Evolutionary conservation across 2,329 filamentous ascomycete species (phyloP).

Genomic region (Sordariomycetes sp.): DNA sequence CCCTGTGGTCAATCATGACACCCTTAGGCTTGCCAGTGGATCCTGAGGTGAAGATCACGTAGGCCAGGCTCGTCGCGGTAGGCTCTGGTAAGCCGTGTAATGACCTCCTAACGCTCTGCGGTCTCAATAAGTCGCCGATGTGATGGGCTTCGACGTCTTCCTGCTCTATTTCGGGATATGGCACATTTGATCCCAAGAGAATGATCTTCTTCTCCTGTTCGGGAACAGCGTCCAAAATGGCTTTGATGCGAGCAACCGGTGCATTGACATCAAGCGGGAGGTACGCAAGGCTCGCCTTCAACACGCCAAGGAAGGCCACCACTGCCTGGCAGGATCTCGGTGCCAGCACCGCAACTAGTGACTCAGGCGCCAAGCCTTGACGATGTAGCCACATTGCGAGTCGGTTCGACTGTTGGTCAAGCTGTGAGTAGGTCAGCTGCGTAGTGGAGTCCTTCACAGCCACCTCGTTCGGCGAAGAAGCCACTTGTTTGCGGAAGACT

Average conservation of each 20-base stretch:
- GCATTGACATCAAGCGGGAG: conserved; percentile 11
- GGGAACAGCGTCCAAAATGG: conserved; percentile 5
- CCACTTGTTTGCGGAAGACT: conserved; percentile 11
- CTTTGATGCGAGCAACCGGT: conserved; percentile 7
- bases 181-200: neutral
- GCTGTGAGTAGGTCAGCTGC: conserved; percentile 11
- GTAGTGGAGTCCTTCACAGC: conserved; percentile 10
- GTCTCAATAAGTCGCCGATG: neutral
- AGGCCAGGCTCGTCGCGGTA: too few species aligned
- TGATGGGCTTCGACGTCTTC: conserved; percentile 1
- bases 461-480: conserved; percentile 1
- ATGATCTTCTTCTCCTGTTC: conserved; percentile 5
- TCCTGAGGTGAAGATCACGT: too few species aligned
- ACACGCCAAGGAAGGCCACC: conserved; percentile 11
- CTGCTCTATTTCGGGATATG: neutral
- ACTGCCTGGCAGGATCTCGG: conserved; percentile 14
- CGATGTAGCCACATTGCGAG: conserved; percentile 10
- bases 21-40: too few species aligned
- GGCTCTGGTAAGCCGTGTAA: neutral
- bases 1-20: conserved; percentile 9
- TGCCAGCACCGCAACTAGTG: conserved; percentile 10
- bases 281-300: conserved; percentile 16
- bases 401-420: conserved; percentile 10
- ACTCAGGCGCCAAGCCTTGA: conserved; percentile 3
- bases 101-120: neutral